Evolutionary conservation across 129 eudicot genomes (phyloP).

Genomic region (Helichrysum umbraculigerum): DNA sequence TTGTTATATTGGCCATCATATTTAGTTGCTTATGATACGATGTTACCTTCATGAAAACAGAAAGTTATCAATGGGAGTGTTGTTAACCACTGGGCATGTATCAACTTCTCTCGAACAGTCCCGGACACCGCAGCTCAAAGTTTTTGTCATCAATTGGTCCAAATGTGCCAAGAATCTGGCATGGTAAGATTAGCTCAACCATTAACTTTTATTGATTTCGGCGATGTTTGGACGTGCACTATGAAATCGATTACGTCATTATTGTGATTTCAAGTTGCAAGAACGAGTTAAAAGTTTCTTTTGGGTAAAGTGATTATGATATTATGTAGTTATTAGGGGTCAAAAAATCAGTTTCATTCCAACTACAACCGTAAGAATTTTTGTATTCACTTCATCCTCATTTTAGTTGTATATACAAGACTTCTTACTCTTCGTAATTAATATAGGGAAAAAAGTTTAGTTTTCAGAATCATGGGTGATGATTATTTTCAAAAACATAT

Average conservation of each 20-base stretch:
- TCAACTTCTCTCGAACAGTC: slow-evolving; percentile 69
- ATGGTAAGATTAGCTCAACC: slow-evolving; percentile 41
- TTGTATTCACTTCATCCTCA: not conserved
- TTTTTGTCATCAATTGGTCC: slow-evolving; percentile 67
- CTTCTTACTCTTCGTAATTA: not conserved
- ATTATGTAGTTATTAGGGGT: not conserved
- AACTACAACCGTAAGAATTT: not conserved
- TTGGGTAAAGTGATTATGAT: not conserved
- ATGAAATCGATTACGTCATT: not conserved
- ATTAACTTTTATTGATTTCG: not conserved
- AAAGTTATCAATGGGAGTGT: slow-evolving; percentile 77
- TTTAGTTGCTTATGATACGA: not conserved
- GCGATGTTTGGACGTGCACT: too few relatives aligned
- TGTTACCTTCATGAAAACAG: slow-evolving; percentile 33
- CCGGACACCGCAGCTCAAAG: slow-evolving; percentile 57
- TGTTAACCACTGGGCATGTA: slow-evolving; percentile 68
- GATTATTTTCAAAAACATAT: not conserved
- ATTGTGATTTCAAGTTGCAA: not conserved
- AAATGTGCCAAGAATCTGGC: slow-evolving; percentile 73
- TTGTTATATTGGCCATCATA: not conserved
- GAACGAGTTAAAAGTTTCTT: not conserved
- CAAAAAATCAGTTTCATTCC: not conserved
- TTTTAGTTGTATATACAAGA: not conserved
- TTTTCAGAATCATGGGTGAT: too few relatives aligned
- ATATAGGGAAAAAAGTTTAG: too few relatives aligned